These are phyloP conservation scores for Sporothrix curviconia DNA, from an alignment of 2,329 filamentous ascomycete genomes.

Conservation along the genomic window DNA sequence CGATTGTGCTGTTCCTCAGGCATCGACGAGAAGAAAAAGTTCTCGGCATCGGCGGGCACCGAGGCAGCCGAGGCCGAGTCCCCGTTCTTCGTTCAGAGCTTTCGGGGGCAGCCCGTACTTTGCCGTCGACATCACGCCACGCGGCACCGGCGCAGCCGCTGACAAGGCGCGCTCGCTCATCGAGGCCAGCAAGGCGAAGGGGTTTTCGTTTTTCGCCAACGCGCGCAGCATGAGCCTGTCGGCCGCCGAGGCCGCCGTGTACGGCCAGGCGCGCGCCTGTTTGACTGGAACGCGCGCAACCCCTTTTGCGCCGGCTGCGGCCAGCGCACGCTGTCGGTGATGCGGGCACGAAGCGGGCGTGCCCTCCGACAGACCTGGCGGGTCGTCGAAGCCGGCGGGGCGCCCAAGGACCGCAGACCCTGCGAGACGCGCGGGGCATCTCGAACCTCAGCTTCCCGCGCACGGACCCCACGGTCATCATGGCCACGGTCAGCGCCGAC, in stretches of 20 bases:
- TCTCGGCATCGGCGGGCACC: slow-evolving; percentile 19
- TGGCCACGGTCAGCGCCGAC: slow-evolving; percentile 79
- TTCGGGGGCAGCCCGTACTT: slow-evolving; percentile 82
- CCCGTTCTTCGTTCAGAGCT: slow-evolving; percentile 55
- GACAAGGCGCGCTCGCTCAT: slow-evolving; percentile 52
- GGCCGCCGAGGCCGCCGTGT: slow-evolving; percentile 66
- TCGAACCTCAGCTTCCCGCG: slow-evolving; percentile 90
- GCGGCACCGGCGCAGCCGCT: slow-evolving; percentile 50
- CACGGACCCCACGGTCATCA: slow-evolving; percentile 92
- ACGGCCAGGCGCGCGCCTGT: slow-evolving; percentile 76
- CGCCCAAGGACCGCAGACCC: slow-evolving; percentile 50
- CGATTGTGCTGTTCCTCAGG: slow-evolving; percentile 81
- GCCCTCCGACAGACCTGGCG: slow-evolving; percentile 62
- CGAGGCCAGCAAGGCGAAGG: slow-evolving; percentile 50
- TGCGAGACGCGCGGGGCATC: slow-evolving; percentile 77
- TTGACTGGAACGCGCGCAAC: slow-evolving; percentile 93
- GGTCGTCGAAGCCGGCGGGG: slow-evolving; percentile 37
- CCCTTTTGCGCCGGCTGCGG: slow-evolving; percentile 89
- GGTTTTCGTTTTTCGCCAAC: slow-evolving; percentile 60
- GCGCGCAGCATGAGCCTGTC: slow-evolving; percentile 36
- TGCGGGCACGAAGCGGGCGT: slow-evolving; percentile 73
- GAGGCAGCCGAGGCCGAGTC: slow-evolving; percentile 25
- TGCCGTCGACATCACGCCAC: slow-evolving; percentile 79
- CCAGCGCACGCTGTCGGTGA: slow-evolving; percentile 68
- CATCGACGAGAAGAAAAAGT: slow-evolving; percentile 55